Percentiles rank a stretch among this genome's conserved stretches.
These are phyloP conservation scores for Amoebophrya sp. DNA, from an alignment of 169 alveolate species.

Conservation along the genomic window DNA sequence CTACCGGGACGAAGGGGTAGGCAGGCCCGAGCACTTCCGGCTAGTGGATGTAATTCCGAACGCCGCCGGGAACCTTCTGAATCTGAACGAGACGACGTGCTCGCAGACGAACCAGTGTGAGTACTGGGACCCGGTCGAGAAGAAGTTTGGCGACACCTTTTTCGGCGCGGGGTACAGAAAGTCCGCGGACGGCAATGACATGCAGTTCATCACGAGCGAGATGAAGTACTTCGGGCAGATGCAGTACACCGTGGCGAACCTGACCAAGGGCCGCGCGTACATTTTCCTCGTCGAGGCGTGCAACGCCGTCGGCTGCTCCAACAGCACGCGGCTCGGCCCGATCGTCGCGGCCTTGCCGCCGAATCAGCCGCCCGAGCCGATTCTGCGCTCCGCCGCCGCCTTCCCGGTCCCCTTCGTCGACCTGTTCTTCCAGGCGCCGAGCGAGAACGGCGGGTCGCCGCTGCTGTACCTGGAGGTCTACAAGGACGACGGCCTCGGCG, in stretches of 20 bases:
- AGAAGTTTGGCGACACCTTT: neutral
- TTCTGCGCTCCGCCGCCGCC: neutral
- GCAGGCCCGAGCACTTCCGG: neutral
- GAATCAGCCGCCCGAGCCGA: neutral
- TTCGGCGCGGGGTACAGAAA: neutral
- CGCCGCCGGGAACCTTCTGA: neutral
- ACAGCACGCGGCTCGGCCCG: conserved; percentile 3
- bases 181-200: neutral
- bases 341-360: neutral
- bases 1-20: conserved; percentile 1
- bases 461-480: neutral
- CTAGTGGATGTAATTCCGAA: neutral
- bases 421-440: neutral
- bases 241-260: neutral
- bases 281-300: neutral
- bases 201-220: neutral
- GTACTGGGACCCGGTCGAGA: neutral
- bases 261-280: neutral
- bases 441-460: conserved; percentile 31
- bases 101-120: neutral
- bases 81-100: neutral
- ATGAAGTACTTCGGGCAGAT: neutral
- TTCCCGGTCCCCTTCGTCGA: neutral
- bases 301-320: neutral
- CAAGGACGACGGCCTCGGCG: conserved; percentile 17